Evolutionary conservation across 164 flowering plant genomes (phyloP).

Genomic region (Tetracentron sinense): DNA sequence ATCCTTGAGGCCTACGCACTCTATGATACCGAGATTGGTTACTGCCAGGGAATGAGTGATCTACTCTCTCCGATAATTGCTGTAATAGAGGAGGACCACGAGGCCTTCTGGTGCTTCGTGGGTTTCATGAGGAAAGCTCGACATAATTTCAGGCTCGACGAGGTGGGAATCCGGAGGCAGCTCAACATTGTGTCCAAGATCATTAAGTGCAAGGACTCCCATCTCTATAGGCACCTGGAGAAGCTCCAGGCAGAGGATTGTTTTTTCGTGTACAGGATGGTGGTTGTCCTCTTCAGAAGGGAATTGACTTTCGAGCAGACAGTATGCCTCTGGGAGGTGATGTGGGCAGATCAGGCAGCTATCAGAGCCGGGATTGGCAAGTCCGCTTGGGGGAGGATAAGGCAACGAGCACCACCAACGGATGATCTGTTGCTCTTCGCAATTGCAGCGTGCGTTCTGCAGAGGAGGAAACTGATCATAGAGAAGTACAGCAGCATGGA

Average conservation of each 20-base stretch:
- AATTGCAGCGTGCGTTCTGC: slow-evolving; percentile 85
- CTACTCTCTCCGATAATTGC: slow-evolving; percentile 83
- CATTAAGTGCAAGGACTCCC: slow-evolving; percentile 81
- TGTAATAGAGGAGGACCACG: slow-evolving; percentile 78
- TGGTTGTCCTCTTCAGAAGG: slow-evolving; percentile 86
- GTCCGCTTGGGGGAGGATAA: slow-evolving; percentile 83
- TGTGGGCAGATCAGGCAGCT: slow-evolving; percentile 99
- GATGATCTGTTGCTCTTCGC: slow-evolving; percentile 89
- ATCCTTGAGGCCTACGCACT: slow-evolving; percentile 95
- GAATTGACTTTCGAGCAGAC: slow-evolving; percentile 87
- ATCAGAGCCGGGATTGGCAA: slow-evolving; percentile 78
- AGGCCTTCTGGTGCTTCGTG: slow-evolving; percentile 97
- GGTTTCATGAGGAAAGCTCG: slow-evolving; percentile 94
- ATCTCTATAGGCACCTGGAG: slow-evolving; percentile 81
- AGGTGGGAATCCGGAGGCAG: slow-evolving; percentile 82
- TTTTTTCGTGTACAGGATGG: slow-evolving; percentile 96
- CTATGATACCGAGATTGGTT: slow-evolving; percentile 87
- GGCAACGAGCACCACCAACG: slow-evolving; percentile 86
- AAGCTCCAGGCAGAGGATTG: slow-evolving; percentile 91
- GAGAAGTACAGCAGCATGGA: slow-evolving; percentile 92
- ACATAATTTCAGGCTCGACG: slow-evolving; percentile 91
- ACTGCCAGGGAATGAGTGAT: slow-evolving; percentile 99
- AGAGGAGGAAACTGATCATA: slow-evolving; percentile 80
- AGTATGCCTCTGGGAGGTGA: slow-evolving; percentile 88
- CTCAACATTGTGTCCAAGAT: slow-evolving; percentile 77